These are phyloP conservation scores for Coccomyxa sp. DNA, from an alignment of 139 green algal species.

Conservation along the genomic window DNA sequence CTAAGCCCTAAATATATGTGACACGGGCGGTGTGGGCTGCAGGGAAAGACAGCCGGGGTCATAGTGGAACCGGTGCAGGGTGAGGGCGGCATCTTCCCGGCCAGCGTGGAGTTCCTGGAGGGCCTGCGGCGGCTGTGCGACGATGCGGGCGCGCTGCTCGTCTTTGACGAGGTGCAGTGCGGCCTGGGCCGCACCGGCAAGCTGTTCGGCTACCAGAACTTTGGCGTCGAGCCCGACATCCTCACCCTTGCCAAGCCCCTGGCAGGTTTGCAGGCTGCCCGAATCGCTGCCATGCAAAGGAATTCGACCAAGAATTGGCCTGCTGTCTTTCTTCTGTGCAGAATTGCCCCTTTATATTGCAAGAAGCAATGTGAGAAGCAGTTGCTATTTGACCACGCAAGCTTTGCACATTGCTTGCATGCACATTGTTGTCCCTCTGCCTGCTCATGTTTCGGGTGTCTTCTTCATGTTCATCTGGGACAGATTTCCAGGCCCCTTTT, in stretches of 20 bases:
- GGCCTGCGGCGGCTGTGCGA: constrained; percentile 91
- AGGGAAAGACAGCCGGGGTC: constrained; percentile 84
- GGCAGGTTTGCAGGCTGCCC: constrained; percentile 49
- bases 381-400: no score
- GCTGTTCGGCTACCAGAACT: constrained; percentile 89
- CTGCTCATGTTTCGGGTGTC: no score
- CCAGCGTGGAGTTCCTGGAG: constrained; percentile 57
- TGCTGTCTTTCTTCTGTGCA: no score
- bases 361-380: no score
- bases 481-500: neutral
- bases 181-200: constrained; percentile 82
- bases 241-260: constrained; percentile 97
- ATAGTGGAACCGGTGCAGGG: constrained; percentile 97
- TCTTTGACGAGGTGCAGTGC: constrained; percentile 96
- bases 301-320: no score
- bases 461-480: neutral
- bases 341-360: no score
- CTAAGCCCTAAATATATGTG: neutral
- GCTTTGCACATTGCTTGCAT: no score
- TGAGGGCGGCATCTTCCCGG: constrained; percentile 71
- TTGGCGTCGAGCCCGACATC: constrained; percentile 91
- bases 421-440: no score
- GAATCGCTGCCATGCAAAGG: neutral
- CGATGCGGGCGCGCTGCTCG: constrained; percentile 85
- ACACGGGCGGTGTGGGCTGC: constrained; percentile 15